Evolutionary conservation across 371 early-diverging fungal genomes (phyloP).

Genomic region (Zancudomyces culisetae): DNA sequence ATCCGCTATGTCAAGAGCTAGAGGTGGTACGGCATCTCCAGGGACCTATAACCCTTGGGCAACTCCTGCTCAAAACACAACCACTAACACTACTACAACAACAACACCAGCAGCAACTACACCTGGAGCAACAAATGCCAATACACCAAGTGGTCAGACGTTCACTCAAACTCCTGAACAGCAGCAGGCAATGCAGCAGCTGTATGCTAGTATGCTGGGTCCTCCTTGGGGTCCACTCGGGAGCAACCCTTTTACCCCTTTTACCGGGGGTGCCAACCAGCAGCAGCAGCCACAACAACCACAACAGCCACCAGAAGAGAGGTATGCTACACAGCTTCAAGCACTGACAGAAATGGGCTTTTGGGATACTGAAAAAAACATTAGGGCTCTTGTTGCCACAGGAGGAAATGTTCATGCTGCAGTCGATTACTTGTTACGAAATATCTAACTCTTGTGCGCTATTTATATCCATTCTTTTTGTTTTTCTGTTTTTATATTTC

Average conservation of each 20-base stretch:
- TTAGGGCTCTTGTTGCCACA: constrained; percentile 63
- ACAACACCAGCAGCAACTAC: constrained; percentile 2
- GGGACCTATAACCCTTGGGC: constrained; percentile 26
- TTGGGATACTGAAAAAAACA: constrained; percentile 71
- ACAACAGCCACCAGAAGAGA: constrained; percentile 66
- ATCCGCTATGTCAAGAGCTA: constrained; percentile 8
- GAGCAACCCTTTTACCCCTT: constrained; percentile 3
- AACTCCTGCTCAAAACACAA: constrained; percentile 3
- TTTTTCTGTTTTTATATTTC: too few relatives aligned
- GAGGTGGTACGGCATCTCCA: constrained; percentile 16
- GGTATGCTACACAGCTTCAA: constrained; percentile 71
- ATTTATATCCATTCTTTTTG: neutral
- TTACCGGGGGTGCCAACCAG: neutral
- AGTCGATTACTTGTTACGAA: constrained; percentile 37
- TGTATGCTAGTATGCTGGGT: neutral
- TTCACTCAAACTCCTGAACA: neutral
- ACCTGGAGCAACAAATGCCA: constrained; percentile 4
- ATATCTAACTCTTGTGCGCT: constrained; percentile 1
- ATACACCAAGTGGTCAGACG: neutral
- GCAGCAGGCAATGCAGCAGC: constrained; percentile 1
- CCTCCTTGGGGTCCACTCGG: constrained; percentile 4
- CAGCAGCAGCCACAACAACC: constrained; percentile 14
- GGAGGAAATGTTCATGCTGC: constrained; percentile 88
- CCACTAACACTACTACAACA: constrained; percentile 7
- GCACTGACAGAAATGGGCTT: constrained; percentile 96